Evolutionary conservation across 2,329 filamentous ascomycete genomes (phyloP).

Genomic region (Ophiocordyceps australis): DNA sequence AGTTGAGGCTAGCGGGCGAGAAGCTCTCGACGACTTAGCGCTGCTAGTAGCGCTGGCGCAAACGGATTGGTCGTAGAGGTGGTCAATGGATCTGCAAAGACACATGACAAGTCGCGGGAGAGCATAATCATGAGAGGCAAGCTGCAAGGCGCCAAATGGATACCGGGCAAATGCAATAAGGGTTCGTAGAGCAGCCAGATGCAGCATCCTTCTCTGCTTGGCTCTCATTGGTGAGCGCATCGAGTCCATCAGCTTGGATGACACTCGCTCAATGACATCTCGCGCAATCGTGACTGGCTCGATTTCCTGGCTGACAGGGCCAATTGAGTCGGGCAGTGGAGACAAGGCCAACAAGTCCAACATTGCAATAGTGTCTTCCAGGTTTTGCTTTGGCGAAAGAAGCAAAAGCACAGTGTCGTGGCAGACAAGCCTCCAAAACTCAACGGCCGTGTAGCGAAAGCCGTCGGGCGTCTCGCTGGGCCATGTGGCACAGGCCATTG

Average conservation of each 20-base stretch:
- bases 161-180: slow-evolving; percentile 42
- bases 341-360: slow-evolving; percentile 51
- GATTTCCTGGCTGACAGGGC: slow-evolving; percentile 35
- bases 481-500: slow-evolving; percentile 36
- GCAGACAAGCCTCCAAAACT: slow-evolving; percentile 52
- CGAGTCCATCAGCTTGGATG: slow-evolving; percentile 39
- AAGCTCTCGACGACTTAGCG: slow-evolving; percentile 2
- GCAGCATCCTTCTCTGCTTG: slow-evolving; percentile 21
- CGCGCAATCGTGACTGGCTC: slow-evolving; percentile 23
- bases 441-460: slow-evolving; percentile 11
- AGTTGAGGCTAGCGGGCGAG: slow-evolving; percentile 1
- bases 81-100: slow-evolving; percentile 45
- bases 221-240: slow-evolving; percentile 19
- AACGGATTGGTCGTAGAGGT: slow-evolving; percentile 44
- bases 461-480: slow-evolving; percentile 11
- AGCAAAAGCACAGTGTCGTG: slow-evolving; percentile 49
- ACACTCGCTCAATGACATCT: slow-evolving; percentile 42
- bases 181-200: slow-evolving; percentile 29
- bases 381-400: slow-evolving; percentile 46
- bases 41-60: slow-evolving; percentile 18
- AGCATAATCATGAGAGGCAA: slow-evolving; percentile 49
- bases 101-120: slow-evolving; percentile 61
- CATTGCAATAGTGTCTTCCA: slow-evolving; percentile 43
- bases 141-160: slow-evolving; percentile 42
- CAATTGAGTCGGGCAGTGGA: slow-evolving; percentile 42